A percentile compares a stretch with the other conserved stretches of the same genome.
phyloP scores from a whole-genome alignment of 2,329 filamentous ascomycete genomes.

The Alternaria hordeiaustralica region DNA sequence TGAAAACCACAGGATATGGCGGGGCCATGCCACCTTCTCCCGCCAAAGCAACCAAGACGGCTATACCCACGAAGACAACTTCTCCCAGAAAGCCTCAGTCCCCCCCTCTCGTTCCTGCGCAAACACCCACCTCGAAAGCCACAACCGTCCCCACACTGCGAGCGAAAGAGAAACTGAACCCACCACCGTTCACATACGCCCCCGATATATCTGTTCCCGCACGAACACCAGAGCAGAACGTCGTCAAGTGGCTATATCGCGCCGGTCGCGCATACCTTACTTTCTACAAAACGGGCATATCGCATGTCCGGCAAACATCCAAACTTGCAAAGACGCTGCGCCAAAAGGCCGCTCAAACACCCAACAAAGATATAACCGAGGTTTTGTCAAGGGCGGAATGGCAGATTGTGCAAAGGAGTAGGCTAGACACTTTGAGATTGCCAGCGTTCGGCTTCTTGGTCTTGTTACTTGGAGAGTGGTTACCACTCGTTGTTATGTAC shows the following conservation, averaged over 20 bases:
- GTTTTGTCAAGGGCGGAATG: conserved; percentile 69
- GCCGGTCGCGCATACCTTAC: conserved; percentile 76
- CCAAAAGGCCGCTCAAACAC: conserved; percentile 34
- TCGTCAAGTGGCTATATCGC: conserved; percentile 62
- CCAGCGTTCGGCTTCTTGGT: conserved; percentile 80
- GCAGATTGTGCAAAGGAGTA: conserved; percentile 71
- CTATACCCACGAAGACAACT: conserved; percentile 2
- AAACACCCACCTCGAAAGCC: neutral
- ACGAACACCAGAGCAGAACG: conserved; percentile 55
- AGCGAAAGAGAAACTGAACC: conserved; percentile 63
- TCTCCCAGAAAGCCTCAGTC: neutral
- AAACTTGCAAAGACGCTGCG: conserved; percentile 54
- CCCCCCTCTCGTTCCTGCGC: conserved; percentile 2
- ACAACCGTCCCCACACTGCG: conserved; percentile 10
- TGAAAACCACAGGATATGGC: conserved; percentile 10
- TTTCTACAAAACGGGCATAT: conserved; percentile 89
- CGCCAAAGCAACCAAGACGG: conserved; percentile 11
- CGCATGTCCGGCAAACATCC: conserved; percentile 74
- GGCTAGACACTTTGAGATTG: conserved; percentile 76
- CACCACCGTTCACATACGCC: conserved; percentile 74
- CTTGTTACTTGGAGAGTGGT: conserved; percentile 82
- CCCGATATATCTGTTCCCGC: conserved; percentile 70
- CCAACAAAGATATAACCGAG: conserved; percentile 3
- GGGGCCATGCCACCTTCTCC: conserved; percentile 7
- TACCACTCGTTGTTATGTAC: conserved; percentile 77